Base-by-base conservation (phyloP, 768 basidiomycete species). In the Trametes cinnabarina region DNA sequence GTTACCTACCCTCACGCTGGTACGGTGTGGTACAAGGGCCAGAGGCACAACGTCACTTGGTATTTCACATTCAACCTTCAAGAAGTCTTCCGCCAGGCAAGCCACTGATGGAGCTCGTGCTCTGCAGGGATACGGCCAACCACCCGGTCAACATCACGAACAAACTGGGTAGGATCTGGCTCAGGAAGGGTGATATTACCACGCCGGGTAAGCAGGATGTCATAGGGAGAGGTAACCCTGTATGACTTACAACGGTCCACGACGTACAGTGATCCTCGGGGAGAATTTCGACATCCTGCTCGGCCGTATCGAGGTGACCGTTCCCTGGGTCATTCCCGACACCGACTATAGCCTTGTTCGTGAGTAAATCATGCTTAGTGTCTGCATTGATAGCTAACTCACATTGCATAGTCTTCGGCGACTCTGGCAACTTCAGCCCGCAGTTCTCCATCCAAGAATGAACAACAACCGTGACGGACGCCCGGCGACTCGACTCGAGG, bases 341-440 rank as follows among this genome's bases (percentile, higher is more conserved):
- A 46, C 28, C 44, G 55, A 71, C 43, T 75, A 77, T 64, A 70
- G 62, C 30, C 67, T 80, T 49, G 75, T 75, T 46, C 64, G 79
- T 82, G 57, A 69, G 79, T 75, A 9, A n/a, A n/a, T n/a, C n/a
- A n/a, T n/a, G n/a, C n/a, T n/a, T n/a, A n/a, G n/a, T n/a, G n/a
- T n/a, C n/a, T n/a, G n/a, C n/a, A n/a, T n/a, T n/a, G n/a, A n/a
- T n/a, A n/a, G n/a, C n/a, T n/a, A n/a, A n/a, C n/a, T 30, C n/a
- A 2, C 15, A 32, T 14, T 20, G 5, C 25, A 1, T 44, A 80
- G 80, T 81, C 43, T 76, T 78, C 51, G 79, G 80, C 12, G 77
- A 80, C 64, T 81, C 80, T n/a, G 78, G 77, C 20, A 74, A 81
- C 65, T 63, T 64, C 44, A 77, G 77, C 58, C 69, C 71, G 1